Evolutionary conservation across 306 rosid species (phyloP), one percentile per base, ranked within the genome.

Genomic region (Senna siamea): DNA sequence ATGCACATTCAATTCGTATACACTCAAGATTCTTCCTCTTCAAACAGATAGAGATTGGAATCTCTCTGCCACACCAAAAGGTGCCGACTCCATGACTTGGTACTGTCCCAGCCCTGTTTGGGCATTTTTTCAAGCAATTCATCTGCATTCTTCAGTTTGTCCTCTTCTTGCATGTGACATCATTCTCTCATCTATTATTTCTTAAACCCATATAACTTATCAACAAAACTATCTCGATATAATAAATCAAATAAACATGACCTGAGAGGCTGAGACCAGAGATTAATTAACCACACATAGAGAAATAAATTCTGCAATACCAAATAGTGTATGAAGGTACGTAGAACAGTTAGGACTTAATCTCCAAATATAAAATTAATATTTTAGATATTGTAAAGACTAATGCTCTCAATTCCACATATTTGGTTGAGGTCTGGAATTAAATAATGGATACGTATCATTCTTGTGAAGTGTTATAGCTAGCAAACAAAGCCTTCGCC

Each of bases 11-110:
- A 30, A 18, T 40, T 65, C 19, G 43, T 26, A 56, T 30, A 22
- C 44, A 5, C 43, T 63, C 64, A 64, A 52, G 72, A 26, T 52
- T 53, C 63, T 53, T 30, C 72, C 65, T 52, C 56, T 52, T 62
- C 37, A 37, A 32, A 10, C 51, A 15, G 14, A 12, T 5, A 37
- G 3, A 28, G 30, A 26, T 26, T 1, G 57, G 43, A 58, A 23
- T 44, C 17, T 72, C 19, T 72, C 58, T 46, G 48, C 59, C 30
- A 26, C 30, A 26, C 30, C 30, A 26, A 26, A 26, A 26, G 3
- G 10, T 14, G 9, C 67, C 44, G n/a, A 17, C 18, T 5, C 37
- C 37, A 32, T 5, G 5, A 5, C n/a, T n/a, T 32, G 5, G 4
- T 32, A 32, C 37, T 32, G 37, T 32, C 9, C 9, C 2, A 4